Evolutionary conservation across 306 rosid species (phyloP), one percentile per base, ranked within the genome.

Genomic region (Ziziphus jujuba): DNA sequence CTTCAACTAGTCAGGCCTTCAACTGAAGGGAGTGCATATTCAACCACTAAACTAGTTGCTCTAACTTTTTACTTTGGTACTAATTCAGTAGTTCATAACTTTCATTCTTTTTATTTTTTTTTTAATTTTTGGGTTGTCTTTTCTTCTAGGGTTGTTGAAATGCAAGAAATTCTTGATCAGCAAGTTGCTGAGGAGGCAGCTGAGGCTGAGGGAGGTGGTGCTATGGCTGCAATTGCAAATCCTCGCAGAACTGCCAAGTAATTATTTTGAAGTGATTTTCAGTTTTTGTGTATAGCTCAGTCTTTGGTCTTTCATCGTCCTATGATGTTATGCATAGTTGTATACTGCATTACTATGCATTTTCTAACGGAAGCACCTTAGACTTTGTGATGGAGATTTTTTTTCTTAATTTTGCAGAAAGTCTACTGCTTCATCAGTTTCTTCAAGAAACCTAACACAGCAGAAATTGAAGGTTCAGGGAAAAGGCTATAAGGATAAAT

Each of bases 101-200:
- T 54, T 70, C 28, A 44, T 63, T 21, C 51, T 31, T 10, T 53
- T 70, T 66, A 77, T 56, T 64, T 56, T 45, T 19, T 65, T 52
- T 28, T n/a, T n/a, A n/a, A n/a, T n/a, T 2, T 28, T 28, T 28
- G 2, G 33, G 33, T 28, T 66, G 57, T 51, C 38, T 61, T 38
- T 50, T 35, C 62, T 59, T 71, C 44, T 50, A 93, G 97, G 84
- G 98, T 93, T 72, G 96, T 93, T 81, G 97, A 90, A 84, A 93
- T 88, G 97, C 98, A 93, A 85, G 98, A 93, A 79, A 87, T 93
- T 59, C 91, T 78, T 66, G 98, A 93, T 84, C 89, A 90, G 80
- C 98, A 90, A 80, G 74, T 90, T 84, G 97, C 96, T 63, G 98
- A 93, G 87, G 98, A 90, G 77, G 96, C 96, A 66, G 97, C 97